phyloP scores from a whole-genome alignment of 1,139 yeast species.

The Waltiozyma solani region DNA sequence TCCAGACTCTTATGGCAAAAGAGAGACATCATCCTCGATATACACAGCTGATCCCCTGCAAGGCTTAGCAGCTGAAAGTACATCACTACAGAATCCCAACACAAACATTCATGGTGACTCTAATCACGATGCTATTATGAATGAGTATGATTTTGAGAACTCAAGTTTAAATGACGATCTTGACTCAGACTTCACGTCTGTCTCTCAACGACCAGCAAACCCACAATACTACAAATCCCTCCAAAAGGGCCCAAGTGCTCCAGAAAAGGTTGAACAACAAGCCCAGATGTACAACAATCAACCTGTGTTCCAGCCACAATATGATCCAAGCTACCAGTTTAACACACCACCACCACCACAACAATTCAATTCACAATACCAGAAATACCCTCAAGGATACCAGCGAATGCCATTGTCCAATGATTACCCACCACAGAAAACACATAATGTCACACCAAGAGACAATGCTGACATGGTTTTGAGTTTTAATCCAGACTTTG shows the following conservation, averaged over 20 bases:
- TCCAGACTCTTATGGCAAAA: constrained; percentile 1
- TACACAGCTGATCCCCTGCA: neutral
- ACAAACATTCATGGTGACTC: constrained; percentile 2
- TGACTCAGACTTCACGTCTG: constrained; percentile 65
- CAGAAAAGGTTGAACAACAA: constrained; percentile 6
- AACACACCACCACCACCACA: constrained; percentile 6
- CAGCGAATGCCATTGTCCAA: constrained; percentile 1
- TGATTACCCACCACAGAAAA: constrained; percentile 4
- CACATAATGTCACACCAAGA: constrained; percentile 8
- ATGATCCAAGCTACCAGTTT: constrained; percentile 3
- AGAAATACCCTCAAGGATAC: neutral
- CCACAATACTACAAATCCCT: constrained; percentile 34
- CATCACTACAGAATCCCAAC: neutral
- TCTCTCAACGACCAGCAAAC: constrained; percentile 68
- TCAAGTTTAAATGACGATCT: constrained; percentile 3
- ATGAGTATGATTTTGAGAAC: constrained; percentile 9
- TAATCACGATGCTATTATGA: constrained; percentile 3
- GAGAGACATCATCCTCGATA: neutral
- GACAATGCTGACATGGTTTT: constrained; percentile 40
- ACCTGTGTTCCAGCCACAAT: constrained; percentile 1
- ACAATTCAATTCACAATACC: constrained; percentile 1
- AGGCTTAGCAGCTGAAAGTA: neutral
- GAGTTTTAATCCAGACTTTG: constrained; percentile 44
- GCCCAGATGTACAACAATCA: constrained; percentile 2
- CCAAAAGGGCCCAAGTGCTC: constrained; percentile 13